A percentile compares a stretch with the other conserved stretches of the same genome.
phyloP scores from a whole-genome alignment of 2,329 filamentous ascomycete genomes.

The Phialophora expanda region DNA sequence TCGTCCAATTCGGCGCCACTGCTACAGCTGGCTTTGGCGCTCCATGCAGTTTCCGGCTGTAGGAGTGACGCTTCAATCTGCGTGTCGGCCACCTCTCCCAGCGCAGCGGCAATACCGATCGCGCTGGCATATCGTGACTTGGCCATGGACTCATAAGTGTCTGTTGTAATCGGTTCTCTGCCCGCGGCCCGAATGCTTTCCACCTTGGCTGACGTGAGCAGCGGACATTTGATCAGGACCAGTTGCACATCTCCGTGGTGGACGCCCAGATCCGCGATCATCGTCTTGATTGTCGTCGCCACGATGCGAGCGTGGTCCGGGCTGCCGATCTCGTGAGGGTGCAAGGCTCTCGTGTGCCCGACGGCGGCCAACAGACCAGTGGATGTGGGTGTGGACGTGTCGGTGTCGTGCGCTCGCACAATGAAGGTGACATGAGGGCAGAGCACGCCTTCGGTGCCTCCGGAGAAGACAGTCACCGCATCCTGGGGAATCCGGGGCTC shows the following conservation, averaged over 20 bases:
- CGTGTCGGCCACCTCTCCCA: constrained; percentile 36
- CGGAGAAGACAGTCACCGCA: constrained; percentile 44
- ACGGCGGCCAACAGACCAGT: constrained; percentile 40
- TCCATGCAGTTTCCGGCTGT: constrained; percentile 38
- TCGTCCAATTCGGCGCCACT: constrained; percentile 45
- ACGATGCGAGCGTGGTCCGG: constrained; percentile 41
- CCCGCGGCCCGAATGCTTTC: constrained; percentile 38
- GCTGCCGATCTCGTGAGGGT: constrained; percentile 43
- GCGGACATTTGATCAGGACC: constrained; percentile 43
- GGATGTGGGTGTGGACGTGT: neutral
- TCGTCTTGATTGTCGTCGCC: constrained; percentile 29
- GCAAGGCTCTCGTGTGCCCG: constrained; percentile 40
- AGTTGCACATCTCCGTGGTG: constrained; percentile 39
- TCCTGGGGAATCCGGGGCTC: constrained; percentile 42
- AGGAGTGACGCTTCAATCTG: constrained; percentile 37
- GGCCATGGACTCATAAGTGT: constrained; percentile 46
- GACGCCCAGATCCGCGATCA: constrained; percentile 37
- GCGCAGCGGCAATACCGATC: constrained; percentile 42
- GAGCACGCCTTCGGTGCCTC: constrained; percentile 45
- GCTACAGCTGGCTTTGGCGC: constrained; percentile 43
- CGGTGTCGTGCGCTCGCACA: constrained; percentile 30
- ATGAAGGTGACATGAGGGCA: constrained; percentile 45
- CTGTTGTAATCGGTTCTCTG: constrained; percentile 39
- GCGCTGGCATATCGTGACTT: constrained; percentile 44
- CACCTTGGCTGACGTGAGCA: constrained; percentile 43